phyloP scores from a whole-genome alignment of 805 yeast species.

The Zygoascus biomembranicola region DNA sequence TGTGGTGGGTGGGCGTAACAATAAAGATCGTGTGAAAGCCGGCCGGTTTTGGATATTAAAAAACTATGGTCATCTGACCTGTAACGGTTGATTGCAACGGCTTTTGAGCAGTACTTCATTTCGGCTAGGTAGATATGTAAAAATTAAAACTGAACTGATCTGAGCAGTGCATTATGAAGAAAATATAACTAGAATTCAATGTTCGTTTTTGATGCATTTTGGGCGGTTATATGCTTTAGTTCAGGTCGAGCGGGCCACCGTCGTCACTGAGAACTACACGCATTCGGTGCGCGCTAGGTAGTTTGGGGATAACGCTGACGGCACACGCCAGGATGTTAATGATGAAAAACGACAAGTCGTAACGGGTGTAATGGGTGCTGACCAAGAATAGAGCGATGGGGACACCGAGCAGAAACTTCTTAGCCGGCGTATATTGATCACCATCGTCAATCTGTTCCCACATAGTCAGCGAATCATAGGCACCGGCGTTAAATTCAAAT shows the following conservation, averaged over 20 bases:
- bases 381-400: slow-evolving; percentile 81
- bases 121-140: too few relatives aligned
- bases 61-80: too few relatives aligned
- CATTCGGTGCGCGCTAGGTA: slow-evolving; percentile 45
- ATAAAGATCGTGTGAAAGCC: too few relatives aligned
- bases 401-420: slow-evolving; percentile 86
- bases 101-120: too few relatives aligned
- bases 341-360: slow-evolving; percentile 69
- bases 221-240: not conserved
- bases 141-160: too few relatives aligned
- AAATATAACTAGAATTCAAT: not conserved
- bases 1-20: too few relatives aligned
- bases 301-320: slow-evolving; percentile 83
- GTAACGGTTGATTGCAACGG: too few relatives aligned
- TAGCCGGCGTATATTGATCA: slow-evolving; percentile 93
- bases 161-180: not conserved
- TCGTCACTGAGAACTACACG: slow-evolving; percentile 10
- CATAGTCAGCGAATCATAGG: slow-evolving; percentile 92
- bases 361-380: slow-evolving; percentile 84
- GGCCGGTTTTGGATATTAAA: too few relatives aligned
- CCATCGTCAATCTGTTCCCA: slow-evolving; percentile 98
- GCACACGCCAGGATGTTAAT: slow-evolving; percentile 75
- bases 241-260: not conserved
- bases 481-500: slow-evolving; percentile 93
- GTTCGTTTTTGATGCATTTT: not conserved